Base-by-base conservation (phyloP, 139 green algal genomes). In the Closterium sp. region DNA sequence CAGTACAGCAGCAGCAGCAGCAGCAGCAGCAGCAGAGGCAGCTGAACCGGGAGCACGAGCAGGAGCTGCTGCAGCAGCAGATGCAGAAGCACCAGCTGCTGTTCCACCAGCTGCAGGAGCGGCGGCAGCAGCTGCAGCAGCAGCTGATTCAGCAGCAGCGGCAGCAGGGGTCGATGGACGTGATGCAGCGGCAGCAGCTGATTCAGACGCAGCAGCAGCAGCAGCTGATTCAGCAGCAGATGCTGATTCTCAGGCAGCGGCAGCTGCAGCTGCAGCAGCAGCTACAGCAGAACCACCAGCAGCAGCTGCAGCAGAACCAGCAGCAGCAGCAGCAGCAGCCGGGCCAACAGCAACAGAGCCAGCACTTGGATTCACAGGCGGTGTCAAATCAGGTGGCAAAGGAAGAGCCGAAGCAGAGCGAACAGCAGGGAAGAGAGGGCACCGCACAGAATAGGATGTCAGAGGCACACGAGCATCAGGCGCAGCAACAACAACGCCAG, bases 281-380 rank as follows among this genome's bases (percentile, higher is more conserved):
- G 55, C 87, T 86, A 90, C 33, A 91, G 33, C 55, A 33, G n/a
- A 30, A 55, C 31, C 35, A 55, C 10, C 87, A 91, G 35, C 35
- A 86, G 2, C 87, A 86, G 33, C 4, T 30, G 3, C 87, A 87
- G 34, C 87, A 91, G 36, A 32, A 91, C 0, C 87, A 90, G 5
- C 87, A 90, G 87, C 87, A 89, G 5, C 85, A 89, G 85, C 85
- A 89, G 85, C 85, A 89, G 85, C 86, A 89, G 35, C 86, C 87
- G 86, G 25, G 10, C 21, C 86, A 89, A 28, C 86, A 89, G 86
- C 86, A 76, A 3, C 55, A 76, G 55, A 28, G 55, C 12, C 16
- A 76, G 55, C 12, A 76, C 25, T 76, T 76, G 55, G 55, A 76
- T 76, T 76, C 55, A 28, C 55, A 76, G 55, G 55, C 16, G 23